These are phyloP conservation scores for Ricinus communis DNA, from an alignment of 345 rosid genomes.

Conservation along the genomic window DNA sequence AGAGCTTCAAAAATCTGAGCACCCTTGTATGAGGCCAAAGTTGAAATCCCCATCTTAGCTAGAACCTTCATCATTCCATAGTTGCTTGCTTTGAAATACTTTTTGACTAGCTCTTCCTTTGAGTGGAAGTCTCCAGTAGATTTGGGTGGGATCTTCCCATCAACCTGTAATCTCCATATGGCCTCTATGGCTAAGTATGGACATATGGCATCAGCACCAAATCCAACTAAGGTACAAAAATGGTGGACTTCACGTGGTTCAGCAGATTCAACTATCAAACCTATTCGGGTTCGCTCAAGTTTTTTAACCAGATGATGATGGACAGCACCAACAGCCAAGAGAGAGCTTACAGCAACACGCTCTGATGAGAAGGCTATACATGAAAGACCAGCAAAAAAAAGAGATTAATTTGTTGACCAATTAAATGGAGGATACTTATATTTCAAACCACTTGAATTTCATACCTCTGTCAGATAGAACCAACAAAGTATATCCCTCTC, in stretches of 20 bases:
- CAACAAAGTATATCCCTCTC: conserved; percentile 75
- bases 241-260: conserved; percentile 99
- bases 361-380: conserved; percentile 70
- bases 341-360: conserved; percentile 92
- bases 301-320: conserved; percentile 90
- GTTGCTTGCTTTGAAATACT: conserved; percentile 95
- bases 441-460: neutral
- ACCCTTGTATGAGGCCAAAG: conserved; percentile 97
- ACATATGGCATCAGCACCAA: conserved; percentile 97
- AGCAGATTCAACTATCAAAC: conserved; percentile 92
- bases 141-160: conserved; percentile 92
- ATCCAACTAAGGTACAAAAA: conserved; percentile 95
- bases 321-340: conserved; percentile 97
- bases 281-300: conserved; percentile 88
- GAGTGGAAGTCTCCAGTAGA: conserved; percentile 74
- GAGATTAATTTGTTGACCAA: conserved; percentile 1
- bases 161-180: conserved; percentile 88
- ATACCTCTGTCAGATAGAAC: conserved; percentile 99
- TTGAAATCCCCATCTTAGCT: conserved; percentile 99
- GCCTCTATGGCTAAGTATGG: conserved; percentile 90
- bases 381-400: neutral
- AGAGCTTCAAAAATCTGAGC: conserved; percentile 99
- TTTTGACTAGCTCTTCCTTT: conserved; percentile 83
- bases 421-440: neutral
- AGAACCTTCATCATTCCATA: conserved; percentile 99